Evolutionary conservation across 2,329 filamentous ascomycete species (phyloP).

Genomic region (Pseudogymnoascus sp.): DNA sequence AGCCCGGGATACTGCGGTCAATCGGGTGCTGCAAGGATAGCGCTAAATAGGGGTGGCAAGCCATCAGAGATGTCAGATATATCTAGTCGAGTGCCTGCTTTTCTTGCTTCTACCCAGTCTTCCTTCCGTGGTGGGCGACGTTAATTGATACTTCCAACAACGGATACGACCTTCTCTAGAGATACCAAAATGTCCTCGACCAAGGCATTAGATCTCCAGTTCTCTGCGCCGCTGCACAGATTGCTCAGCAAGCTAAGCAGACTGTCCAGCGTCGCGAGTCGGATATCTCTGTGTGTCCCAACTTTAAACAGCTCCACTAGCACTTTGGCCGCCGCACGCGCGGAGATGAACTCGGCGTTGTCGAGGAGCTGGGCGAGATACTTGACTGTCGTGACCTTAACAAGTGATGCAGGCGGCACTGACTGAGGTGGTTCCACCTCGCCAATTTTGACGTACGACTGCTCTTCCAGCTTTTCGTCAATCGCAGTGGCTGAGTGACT

Average conservation of each 20-base stretch:
- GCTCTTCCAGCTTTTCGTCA: conserved; percentile 24
- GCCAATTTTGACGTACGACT: conserved; percentile 17
- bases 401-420: conserved; percentile 9
- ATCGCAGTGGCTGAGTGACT: conserved; percentile 22
- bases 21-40: conserved; percentile 10
- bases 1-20: conserved; percentile 2
- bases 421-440: conserved; percentile 10
- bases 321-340: conserved; percentile 23
- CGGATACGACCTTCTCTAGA: conserved; percentile 27
- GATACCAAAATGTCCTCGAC: conserved; percentile 19
- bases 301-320: conserved; percentile 27
- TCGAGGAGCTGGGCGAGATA: conserved; percentile 33
- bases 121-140: conserved; percentile 24
- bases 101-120: conserved; percentile 28
- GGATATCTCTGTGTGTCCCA: conserved; percentile 32
- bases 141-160: conserved; percentile 31
- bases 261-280: conserved; percentile 28
- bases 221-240: conserved; percentile 15
- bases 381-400: conserved; percentile 37
- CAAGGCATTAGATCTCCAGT: conserved; percentile 15
- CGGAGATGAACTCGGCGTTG: conserved; percentile 28
- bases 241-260: conserved; percentile 27
- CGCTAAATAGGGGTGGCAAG: conserved; percentile 14
- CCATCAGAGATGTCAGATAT: conserved; percentile 17
- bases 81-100: conserved; percentile 20